These are phyloP conservation scores for Brassica carinata DNA, from an alignment of 345 rosid genomes.

Conservation along the genomic window DNA sequence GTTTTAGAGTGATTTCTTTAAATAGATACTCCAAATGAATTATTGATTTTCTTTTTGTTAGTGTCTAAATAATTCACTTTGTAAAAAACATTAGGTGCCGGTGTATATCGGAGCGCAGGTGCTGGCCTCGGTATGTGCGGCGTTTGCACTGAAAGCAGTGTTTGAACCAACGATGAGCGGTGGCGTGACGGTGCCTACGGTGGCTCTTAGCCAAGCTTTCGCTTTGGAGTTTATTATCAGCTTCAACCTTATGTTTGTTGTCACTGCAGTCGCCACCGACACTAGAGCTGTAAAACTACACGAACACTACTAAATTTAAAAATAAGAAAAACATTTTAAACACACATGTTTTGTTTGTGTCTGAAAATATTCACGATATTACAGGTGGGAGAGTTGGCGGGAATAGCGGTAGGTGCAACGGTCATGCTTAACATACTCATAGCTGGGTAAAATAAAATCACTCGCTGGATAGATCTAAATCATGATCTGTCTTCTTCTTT, in stretches of 20 bases:
- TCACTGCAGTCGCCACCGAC: conserved; percentile 95
- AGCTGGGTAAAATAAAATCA: conserved; percentile 56
- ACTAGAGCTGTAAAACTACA: conserved; percentile 72
- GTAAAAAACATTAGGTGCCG: conserved; percentile 52
- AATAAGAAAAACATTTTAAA: neutral
- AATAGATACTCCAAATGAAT: neutral
- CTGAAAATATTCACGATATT: conserved; percentile 5
- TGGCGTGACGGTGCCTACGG: conserved; percentile 81
- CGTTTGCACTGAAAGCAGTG: conserved; percentile 64
- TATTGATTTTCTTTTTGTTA: neutral
- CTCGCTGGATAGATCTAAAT: neutral
- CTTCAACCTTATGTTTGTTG: conserved; percentile 91
- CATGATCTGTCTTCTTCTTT: neutral
- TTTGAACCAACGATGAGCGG: conserved; percentile 72
- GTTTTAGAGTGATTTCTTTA: neutral
- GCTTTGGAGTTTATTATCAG: conserved; percentile 78
- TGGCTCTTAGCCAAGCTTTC: conserved; percentile 63
- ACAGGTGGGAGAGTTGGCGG: conserved; percentile 92
- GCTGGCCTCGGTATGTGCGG: conserved; percentile 70
- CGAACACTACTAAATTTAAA: neutral
- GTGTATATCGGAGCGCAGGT: conserved; percentile 73
- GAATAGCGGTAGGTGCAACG: conserved; percentile 93
- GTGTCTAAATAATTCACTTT: neutral
- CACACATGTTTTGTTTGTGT: neutral
- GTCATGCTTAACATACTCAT: conserved; percentile 89